phyloP scores from a whole-genome alignment of 129 eudicot species.

The Tagetes patula region DNA sequence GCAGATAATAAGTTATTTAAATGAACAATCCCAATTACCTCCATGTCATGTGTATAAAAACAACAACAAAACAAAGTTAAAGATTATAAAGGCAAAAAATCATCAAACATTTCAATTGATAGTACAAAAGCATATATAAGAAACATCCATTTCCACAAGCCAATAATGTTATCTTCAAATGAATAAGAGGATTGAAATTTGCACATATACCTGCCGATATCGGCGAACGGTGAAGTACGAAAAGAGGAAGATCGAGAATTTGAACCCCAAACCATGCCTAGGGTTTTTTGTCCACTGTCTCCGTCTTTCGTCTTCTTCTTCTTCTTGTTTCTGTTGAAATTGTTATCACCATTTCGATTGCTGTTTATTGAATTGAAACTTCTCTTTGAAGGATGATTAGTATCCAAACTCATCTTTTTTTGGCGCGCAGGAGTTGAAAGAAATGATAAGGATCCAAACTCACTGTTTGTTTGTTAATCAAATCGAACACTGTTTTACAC shows the following conservation, averaged over 20 bases:
- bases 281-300: slow-evolving; percentile 69
- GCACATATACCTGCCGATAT: slow-evolving; percentile 61
- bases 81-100: not conserved
- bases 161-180: not conserved
- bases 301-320: slow-evolving; percentile 34
- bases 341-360: slow-evolving; percentile 34
- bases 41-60: not conserved
- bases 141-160: too few species aligned
- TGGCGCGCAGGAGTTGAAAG: slow-evolving; percentile 28
- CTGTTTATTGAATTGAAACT: slow-evolving; percentile 48
- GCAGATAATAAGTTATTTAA: not conserved
- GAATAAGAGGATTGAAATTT: not conserved
- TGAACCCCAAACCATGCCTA: slow-evolving; percentile 91
- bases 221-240: slow-evolving; percentile 74
- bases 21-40: not conserved
- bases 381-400: slow-evolving; percentile 58
- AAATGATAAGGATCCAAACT: not conserved
- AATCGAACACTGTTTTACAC: not conserved
- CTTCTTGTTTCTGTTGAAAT: slow-evolving; percentile 33
- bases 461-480: not conserved
- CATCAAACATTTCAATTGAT: too few species aligned
- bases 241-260: slow-evolving; percentile 65
- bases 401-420: slow-evolving; percentile 50
- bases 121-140: too few species aligned
- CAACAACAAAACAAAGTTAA: not conserved